Evolutionary conservation across 1,284 basidiomycete genomes (phyloP).

Genomic region (Pseudomicrostroma phylloplanum): DNA sequence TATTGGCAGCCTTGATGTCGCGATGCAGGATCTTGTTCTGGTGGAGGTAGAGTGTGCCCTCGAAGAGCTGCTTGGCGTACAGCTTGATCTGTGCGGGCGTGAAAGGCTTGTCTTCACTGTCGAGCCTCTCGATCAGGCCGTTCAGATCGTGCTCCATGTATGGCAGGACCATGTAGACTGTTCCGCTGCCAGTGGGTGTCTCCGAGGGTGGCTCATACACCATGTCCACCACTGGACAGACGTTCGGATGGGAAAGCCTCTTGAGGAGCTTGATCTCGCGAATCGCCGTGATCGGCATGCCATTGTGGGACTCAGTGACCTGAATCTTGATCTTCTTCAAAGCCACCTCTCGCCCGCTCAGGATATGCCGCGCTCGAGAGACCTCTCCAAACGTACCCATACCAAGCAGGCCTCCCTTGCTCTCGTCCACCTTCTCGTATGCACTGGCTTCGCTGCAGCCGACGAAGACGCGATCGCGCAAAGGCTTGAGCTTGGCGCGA

Average conservation of each 20-base stretch:
- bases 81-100: slow-evolving; percentile 68
- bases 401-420: slow-evolving; percentile 41
- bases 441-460: slow-evolving; percentile 51
- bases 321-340: slow-evolving; percentile 93
- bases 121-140: slow-evolving; percentile 66
- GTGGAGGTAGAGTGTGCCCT: slow-evolving; percentile 93
- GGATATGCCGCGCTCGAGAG: slow-evolving; percentile 43
- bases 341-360: slow-evolving; percentile 66
- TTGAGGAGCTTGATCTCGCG: slow-evolving; percentile 98
- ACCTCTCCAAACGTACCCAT: slow-evolving; percentile 69
- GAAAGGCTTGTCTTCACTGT: slow-evolving; percentile 53
- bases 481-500: slow-evolving; percentile 13
- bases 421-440: slow-evolving; percentile 56
- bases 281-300: slow-evolving; percentile 88
- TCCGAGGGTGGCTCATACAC: slow-evolving; percentile 55
- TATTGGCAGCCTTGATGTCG: slow-evolving; percentile 97
- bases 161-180: slow-evolving; percentile 91
- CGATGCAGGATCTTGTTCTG: slow-evolving; percentile 88
- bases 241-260: slow-evolving; percentile 72
- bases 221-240: slow-evolving; percentile 88
- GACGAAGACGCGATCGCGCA: slow-evolving; percentile 34
- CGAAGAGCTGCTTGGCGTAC: slow-evolving; percentile 88
- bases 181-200: slow-evolving; percentile 52
- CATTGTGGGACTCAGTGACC: slow-evolving; percentile 73
- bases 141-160: slow-evolving; percentile 99